These are phyloP conservation scores for Zygnema circumcarinatum DNA, from an alignment of 139 green algal species.

Conservation along the genomic window DNA sequence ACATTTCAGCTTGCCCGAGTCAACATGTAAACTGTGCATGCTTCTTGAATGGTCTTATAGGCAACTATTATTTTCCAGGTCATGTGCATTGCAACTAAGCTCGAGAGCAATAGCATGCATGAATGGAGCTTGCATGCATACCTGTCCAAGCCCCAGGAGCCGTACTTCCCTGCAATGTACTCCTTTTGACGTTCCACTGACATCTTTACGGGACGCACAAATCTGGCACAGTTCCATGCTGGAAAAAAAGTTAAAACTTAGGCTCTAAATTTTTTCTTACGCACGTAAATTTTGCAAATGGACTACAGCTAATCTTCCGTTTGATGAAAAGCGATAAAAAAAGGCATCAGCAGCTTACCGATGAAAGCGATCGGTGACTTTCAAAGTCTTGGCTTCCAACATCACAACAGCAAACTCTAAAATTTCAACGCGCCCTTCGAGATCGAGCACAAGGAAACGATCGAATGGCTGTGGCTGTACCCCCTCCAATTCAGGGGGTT, in stretches of 20 bases:
- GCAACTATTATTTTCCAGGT: too few relatives aligned
- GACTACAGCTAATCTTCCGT: too few relatives aligned
- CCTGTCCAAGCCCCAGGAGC: slow-evolving; percentile 34
- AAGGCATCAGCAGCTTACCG: too few relatives aligned
- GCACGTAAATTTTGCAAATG: too few relatives aligned
- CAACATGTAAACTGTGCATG: too few relatives aligned
- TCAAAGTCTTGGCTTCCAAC: slow-evolving; percentile 22
- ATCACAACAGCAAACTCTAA: slow-evolving; percentile 51
- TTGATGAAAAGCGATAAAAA: too few relatives aligned
- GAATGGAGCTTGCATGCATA: too few relatives aligned
- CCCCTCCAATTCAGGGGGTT: slow-evolving; percentile 16
- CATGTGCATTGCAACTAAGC: too few relatives aligned
- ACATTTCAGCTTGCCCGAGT: too few relatives aligned
- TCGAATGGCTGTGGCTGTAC: slow-evolving; percentile 44
- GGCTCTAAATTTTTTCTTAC: too few relatives aligned
- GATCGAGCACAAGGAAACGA: slow-evolving; percentile 41
- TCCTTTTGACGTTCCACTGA: slow-evolving; percentile 18
- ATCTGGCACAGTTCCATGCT: slow-evolving; percentile 11
- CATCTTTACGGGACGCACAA: slow-evolving; percentile 46
- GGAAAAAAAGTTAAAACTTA: slow-evolving; percentile 6
- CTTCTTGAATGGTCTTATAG: too few relatives aligned
- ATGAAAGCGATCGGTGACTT: slow-evolving; percentile 41
- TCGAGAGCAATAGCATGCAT: too few relatives aligned
- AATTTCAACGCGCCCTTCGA: slow-evolving; percentile 54
- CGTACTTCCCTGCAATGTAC: slow-evolving; percentile 54